These are phyloP conservation scores for Cicer chorassanicum DNA, from an alignment of 306 rosid genomes.

Conservation along the genomic window DNA sequence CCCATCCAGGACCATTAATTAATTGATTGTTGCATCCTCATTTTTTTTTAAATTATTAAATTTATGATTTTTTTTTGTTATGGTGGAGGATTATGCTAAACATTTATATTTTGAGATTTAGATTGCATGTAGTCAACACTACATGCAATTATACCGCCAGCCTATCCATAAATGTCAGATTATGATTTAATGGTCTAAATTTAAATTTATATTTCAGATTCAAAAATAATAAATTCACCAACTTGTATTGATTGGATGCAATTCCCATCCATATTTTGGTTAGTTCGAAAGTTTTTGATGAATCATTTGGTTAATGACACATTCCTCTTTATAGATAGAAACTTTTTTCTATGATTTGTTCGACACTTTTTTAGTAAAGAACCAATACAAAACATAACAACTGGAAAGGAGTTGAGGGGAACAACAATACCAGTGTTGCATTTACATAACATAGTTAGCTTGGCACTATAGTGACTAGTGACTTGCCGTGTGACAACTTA, in stretches of 20 bases:
- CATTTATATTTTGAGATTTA: neutral
- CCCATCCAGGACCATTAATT: conserved; percentile 45
- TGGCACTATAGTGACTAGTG: conserved; percentile 51
- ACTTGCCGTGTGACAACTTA: conserved; percentile 36
- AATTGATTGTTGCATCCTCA: neutral
- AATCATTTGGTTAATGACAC: conserved; percentile 44
- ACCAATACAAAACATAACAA: conserved; percentile 42
- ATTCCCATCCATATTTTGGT: neutral
- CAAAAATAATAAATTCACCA: no score
- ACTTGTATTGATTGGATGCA: no score
- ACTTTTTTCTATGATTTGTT: conserved; percentile 34
- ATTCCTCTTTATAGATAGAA: conserved; percentile 45
- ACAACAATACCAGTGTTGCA: conserved; percentile 44
- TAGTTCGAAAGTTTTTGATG: conserved; percentile 26
- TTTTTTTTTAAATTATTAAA: neutral
- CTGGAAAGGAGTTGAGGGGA: conserved; percentile 43
- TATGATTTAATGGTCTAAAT: no score
- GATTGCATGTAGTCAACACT: no score
- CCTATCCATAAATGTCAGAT: no score
- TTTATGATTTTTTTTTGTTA: neutral
- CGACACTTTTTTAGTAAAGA: conserved; percentile 42
- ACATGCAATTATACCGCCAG: no score
- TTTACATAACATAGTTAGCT: conserved; percentile 47
- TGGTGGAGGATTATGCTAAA: neutral
- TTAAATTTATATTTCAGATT: no score